These are phyloP conservation scores for Paraconiothyrium sp. DNA, from an alignment of 2,329 filamentous ascomycete genomes.

Conservation along the genomic window DNA sequence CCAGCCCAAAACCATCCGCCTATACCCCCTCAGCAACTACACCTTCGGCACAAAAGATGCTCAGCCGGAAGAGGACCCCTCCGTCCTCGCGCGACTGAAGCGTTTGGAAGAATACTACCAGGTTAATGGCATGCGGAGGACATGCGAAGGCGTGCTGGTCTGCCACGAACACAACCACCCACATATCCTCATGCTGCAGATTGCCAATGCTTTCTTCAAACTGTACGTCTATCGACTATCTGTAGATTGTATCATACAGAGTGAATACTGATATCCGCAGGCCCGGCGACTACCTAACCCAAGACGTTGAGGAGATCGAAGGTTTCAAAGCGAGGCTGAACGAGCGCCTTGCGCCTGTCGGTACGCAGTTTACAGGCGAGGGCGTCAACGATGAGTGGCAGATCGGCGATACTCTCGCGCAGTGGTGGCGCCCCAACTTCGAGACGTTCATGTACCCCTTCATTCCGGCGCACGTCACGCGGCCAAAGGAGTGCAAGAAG, in stretches of 20 bases:
- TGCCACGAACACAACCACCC: conserved; percentile 99
- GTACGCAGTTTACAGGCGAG: conserved; percentile 80
- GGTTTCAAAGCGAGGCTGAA: conserved; percentile 96
- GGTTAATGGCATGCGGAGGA: conserved; percentile 93
- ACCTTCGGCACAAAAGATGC: conserved; percentile 99
- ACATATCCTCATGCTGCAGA: conserved; percentile 98
- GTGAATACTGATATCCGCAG: conserved; percentile 46
- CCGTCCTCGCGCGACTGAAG: conserved; percentile 89
- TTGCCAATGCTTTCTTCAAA: conserved; percentile 99
- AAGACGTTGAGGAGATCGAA: conserved; percentile 85
- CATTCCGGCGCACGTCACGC: conserved; percentile 91
- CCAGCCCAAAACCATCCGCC: conserved; percentile 87
- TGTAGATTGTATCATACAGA: background rate
- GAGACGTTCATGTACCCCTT: conserved; percentile 99
- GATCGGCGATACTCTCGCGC: conserved; percentile 91
- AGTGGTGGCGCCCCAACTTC: conserved; percentile 99
- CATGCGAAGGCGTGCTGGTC: conserved; percentile 94
- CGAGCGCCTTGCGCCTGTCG: conserved; percentile 92
- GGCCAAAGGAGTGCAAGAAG: conserved; percentile 99
- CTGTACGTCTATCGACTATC: conserved; percentile 61
- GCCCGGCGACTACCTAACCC: conserved; percentile 93
- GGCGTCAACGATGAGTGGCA: conserved; percentile 94
- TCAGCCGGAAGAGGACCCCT: conserved; percentile 96
- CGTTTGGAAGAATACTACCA: conserved; percentile 95
- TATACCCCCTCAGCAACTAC: conserved; percentile 97